Evolutionary conservation across 2,329 filamentous ascomycete species (phyloP).

Genomic region (Neofusicoccum sp.): DNA sequence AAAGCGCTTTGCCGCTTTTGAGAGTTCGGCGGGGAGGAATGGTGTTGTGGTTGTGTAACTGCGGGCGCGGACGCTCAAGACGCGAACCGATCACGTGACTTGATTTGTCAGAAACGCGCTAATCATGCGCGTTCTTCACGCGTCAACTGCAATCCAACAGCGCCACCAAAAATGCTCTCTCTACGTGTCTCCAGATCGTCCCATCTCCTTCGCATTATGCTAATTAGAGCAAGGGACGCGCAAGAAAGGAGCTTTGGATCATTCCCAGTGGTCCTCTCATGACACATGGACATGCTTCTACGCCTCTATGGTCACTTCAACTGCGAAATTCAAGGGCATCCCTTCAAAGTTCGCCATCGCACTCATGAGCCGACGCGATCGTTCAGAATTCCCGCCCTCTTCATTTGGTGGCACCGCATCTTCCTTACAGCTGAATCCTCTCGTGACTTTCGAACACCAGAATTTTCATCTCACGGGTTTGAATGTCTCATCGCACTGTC

Average conservation of each 20-base stretch:
- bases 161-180: neutral
- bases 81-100: neutral
- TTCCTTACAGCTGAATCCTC: too few relatives aligned
- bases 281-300: neutral
- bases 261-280: neutral
- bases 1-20: neutral
- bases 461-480: too few relatives aligned
- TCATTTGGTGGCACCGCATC: too few relatives aligned
- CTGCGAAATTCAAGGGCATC: too few relatives aligned
- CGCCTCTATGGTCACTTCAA: neutral
- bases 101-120: conserved; percentile 3
- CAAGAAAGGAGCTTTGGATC: neutral
- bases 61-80: neutral
- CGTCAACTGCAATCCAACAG: neutral
- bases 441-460: too few relatives aligned
- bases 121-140: neutral
- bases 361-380: too few relatives aligned
- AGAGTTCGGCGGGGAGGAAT: neutral
- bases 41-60: neutral
- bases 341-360: too few relatives aligned
- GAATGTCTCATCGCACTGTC: too few relatives aligned
- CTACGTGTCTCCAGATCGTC: neutral
- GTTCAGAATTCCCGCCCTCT: too few relatives aligned
- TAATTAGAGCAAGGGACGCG: neutral
- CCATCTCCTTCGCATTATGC: neutral